Conservation (phyloP, 2,329 filamentous ascomycete genomes). For the Cytospora leucostoma region DNA sequence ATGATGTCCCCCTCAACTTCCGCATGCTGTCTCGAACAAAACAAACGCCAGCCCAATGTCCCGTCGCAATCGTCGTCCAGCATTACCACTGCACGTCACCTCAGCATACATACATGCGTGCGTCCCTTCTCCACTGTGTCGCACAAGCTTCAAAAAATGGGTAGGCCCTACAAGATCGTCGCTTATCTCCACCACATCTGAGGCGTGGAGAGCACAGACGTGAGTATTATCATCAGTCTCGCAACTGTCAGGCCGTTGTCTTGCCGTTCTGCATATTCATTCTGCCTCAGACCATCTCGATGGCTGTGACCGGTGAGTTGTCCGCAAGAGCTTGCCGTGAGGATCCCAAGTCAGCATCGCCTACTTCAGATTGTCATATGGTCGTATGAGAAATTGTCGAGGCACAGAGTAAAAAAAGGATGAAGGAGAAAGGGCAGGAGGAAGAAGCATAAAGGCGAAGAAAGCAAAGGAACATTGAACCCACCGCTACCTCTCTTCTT, state of each 20-base stretch:
- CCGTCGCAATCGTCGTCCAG: neutral
- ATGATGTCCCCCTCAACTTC: too few species aligned
- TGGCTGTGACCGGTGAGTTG: constrained; percentile 18
- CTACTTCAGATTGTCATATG: neutral
- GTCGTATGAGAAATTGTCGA: neutral
- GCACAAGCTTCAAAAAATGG: neutral
- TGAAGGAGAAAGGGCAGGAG: too few species aligned
- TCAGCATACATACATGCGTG: neutral
- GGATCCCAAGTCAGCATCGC: neutral
- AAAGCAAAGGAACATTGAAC: neutral
- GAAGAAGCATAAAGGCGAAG: too few species aligned
- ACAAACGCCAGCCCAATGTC: neutral
- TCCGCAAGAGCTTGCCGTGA: constrained; percentile 5
- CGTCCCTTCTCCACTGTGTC: neutral
- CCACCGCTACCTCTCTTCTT: constrained; percentile 19
- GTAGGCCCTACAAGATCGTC: too few species aligned
- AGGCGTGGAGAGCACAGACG: too few species aligned
- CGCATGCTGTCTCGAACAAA: neutral
- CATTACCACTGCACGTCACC: neutral
- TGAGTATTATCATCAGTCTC: too few species aligned
- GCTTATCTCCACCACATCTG: too few species aligned
- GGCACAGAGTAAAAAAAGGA: neutral
- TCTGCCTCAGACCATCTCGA: constrained; percentile 24
- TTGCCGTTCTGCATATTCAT: neutral
- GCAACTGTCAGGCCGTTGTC: neutral